A percentile compares a stretch with the other conserved stretches of the same genome.
Conservation (phyloP, 2,329 filamentous ascomycete species). For the Calonectria naviculata region DNA sequence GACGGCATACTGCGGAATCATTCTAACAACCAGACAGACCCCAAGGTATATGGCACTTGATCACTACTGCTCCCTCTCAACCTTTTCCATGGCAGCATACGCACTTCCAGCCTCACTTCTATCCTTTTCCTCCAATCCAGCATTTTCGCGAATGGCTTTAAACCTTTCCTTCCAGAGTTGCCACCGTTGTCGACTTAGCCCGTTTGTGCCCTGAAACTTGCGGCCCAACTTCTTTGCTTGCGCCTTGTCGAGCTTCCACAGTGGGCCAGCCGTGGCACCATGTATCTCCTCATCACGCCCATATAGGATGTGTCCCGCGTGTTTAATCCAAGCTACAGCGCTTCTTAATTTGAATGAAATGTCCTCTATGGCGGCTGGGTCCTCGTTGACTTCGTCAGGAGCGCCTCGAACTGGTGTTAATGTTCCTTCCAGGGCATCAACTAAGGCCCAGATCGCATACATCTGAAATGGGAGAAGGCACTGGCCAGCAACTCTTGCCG, state of each 20-base stretch:
- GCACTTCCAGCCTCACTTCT: slow-evolving; percentile 2
- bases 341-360: slow-evolving; percentile 17
- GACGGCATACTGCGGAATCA: too few species aligned
- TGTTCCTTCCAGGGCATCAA: slow-evolving; percentile 27
- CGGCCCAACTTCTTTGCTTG: slow-evolving; percentile 20
- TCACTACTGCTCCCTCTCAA: not conserved
- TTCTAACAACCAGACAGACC: too few species aligned
- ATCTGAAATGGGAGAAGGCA: not conserved
- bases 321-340: slow-evolving; percentile 18
- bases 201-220: slow-evolving; percentile 26
- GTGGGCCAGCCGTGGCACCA: slow-evolving; percentile 27
- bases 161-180: slow-evolving; percentile 33
- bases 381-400: slow-evolving; percentile 22
- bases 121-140: slow-evolving; percentile 6
- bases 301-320: slow-evolving; percentile 18
- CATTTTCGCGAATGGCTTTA: slow-evolving; percentile 15
- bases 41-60: too few species aligned
- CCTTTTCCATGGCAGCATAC: slow-evolving; percentile 7
- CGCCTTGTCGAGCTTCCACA: slow-evolving; percentile 31
- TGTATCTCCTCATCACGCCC: slow-evolving; percentile 26
- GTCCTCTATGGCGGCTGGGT: slow-evolving; percentile 14
- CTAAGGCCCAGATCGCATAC: slow-evolving; percentile 29
- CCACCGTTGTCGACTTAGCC: slow-evolving; percentile 28
- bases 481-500: slow-evolving; percentile 16
- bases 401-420: slow-evolving; percentile 24